A percentile compares a stretch with the other conserved stretches of the same genome.
Conservation (phyloP, 345 rosid genomes). For the Eucalyptus marginata region DNA sequence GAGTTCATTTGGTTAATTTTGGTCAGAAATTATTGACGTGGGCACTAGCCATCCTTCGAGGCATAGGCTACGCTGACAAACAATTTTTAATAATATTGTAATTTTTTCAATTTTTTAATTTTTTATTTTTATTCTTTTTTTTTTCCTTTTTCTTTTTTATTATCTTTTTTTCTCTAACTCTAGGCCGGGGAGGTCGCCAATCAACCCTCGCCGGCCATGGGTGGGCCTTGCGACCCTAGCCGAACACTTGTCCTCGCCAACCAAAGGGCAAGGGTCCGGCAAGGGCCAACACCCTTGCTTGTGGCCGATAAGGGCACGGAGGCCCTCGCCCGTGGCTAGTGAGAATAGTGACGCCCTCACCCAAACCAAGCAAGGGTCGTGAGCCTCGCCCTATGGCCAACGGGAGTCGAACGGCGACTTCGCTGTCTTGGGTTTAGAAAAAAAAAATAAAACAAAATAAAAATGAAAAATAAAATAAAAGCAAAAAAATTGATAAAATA, state of each 20-base stretch:
- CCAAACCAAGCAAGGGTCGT: accelerated
- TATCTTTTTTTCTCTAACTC: no score
- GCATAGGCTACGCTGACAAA: accelerated
- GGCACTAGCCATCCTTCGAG: accelerated
- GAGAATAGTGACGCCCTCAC: no score
- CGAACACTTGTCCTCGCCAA: accelerated
- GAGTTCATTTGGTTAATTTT: no score
- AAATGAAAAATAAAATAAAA: accelerated
- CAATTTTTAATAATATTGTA: no score
- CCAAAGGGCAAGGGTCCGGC: no score
- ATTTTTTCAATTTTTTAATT: no score
- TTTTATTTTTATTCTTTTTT: no score
- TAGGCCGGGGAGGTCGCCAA: accelerated
- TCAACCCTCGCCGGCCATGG: accelerated
- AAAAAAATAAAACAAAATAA: accelerated
- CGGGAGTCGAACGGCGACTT: accelerated
- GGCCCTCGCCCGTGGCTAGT: accelerated
- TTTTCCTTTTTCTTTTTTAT: accelerated
- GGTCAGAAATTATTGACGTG: accelerated
- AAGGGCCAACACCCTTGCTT: no score
- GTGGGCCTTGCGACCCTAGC: accelerated
- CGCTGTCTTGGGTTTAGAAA: accelerated
- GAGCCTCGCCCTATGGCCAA: no score
- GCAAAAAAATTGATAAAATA: no score
- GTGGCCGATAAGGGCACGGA: no score